Percentiles rank a stretch among this genome's conserved stretches.
These are phyloP conservation scores for Ophiocordyceps camponoti-rufipedis DNA, from an alignment of 2,329 filamentous ascomycete genomes.

Conservation along the genomic window DNA sequence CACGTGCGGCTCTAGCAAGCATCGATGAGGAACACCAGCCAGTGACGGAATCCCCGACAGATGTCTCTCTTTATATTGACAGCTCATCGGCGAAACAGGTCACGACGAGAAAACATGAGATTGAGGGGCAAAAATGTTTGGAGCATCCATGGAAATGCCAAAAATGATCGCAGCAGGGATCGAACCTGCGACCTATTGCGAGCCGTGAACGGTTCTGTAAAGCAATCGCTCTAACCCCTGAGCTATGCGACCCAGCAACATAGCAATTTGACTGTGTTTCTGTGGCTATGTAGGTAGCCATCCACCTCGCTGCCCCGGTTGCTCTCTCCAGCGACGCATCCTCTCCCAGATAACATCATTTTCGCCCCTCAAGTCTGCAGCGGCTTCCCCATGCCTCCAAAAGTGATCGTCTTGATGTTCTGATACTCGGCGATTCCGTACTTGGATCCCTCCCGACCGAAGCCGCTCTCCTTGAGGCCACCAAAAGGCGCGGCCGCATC, in stretches of 20 bases:
- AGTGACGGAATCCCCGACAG: too few relatives aligned
- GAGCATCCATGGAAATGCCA: neutral
- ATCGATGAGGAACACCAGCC: too few relatives aligned
- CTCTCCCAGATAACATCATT: neutral
- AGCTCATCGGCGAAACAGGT: neutral
- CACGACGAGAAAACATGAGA: neutral
- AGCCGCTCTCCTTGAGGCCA: conserved; percentile 68
- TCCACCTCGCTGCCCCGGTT: too few relatives aligned
- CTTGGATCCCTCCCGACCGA: conserved; percentile 60
- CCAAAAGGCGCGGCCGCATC: conserved; percentile 48
- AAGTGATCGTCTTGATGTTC: conserved; percentile 46
- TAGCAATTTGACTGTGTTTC: neutral
- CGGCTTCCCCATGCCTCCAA: conserved; percentile 36
- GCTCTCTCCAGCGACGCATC: too few relatives aligned
- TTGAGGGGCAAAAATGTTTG: conserved; percentile 1
- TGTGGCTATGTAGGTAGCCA: too few relatives aligned
- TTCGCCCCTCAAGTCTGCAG: conserved; percentile 21
- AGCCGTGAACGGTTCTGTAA: conserved; percentile 4
- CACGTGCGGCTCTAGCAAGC: too few relatives aligned
- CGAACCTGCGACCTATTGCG: conserved; percentile 25
- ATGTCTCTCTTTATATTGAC: too few relatives aligned
- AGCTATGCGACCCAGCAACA: conserved; percentile 6
- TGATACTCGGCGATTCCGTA: conserved; percentile 66
- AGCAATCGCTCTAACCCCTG: conserved; percentile 13
- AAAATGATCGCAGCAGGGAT: conserved; percentile 21